Evolutionary conservation across 129 eudicot genomes (phyloP).

Genomic region (Rutidosis leptorrhynchoides): DNA sequence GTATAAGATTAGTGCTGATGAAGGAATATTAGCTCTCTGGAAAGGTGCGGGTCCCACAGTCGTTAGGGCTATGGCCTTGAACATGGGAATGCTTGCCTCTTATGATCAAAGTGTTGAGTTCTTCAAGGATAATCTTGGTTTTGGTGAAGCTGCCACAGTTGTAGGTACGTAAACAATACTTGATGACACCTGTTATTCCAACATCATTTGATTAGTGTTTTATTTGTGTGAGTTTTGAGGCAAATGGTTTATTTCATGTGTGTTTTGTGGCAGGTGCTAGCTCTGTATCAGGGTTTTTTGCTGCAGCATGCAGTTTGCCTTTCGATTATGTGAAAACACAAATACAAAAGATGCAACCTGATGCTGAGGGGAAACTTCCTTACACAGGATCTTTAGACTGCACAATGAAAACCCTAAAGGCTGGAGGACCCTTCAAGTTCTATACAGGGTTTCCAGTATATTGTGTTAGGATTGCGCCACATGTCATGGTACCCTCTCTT

Average conservation of each 20-base stretch:
- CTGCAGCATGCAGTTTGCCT: constrained; percentile 91
- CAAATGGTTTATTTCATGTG: not conserved
- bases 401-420: constrained; percentile 72
- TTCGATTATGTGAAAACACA: constrained; percentile 90
- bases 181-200: not conserved
- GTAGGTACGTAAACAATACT: constrained; percentile 42
- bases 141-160: constrained; percentile 77
- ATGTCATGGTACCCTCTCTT: constrained; percentile 67
- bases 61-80: constrained; percentile 92
- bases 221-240: not conserved
- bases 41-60: constrained; percentile 93
- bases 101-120: constrained; percentile 92
- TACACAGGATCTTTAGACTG: constrained; percentile 87
- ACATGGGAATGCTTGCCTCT: constrained; percentile 97
- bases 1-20: constrained; percentile 65
- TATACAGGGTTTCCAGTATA: constrained; percentile 93
- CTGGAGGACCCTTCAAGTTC: constrained; percentile 84
- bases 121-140: constrained; percentile 61
- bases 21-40: constrained; percentile 80
- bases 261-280: constrained; percentile 64
- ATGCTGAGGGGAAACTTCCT: constrained; percentile 75
- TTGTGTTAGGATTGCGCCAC: constrained; percentile 92
- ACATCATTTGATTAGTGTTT: not conserved
- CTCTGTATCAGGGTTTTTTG: constrained; percentile 81
- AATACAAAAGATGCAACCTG: constrained; percentile 93